Evolutionary conservation across 2,329 filamentous ascomycete species (phyloP), one percentile per base, ranked within the genome.

Genomic region (Cadophora sp.): DNA sequence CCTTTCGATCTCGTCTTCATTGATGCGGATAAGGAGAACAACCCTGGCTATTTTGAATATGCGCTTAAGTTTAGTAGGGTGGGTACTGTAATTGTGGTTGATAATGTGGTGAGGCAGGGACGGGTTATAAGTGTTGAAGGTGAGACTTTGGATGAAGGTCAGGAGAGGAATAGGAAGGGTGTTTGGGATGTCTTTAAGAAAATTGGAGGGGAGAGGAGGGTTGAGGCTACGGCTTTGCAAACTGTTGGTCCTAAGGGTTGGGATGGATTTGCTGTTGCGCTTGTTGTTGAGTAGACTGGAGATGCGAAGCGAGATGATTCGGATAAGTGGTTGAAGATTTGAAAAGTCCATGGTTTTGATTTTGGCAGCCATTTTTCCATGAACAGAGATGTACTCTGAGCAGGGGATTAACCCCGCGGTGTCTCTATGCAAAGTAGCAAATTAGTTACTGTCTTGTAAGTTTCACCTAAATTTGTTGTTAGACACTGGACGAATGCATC

Each of bases 1-100:
- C 81, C 83, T 8, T 86, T 84, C 71, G 84, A 86, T 75, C 73
- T 85, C 60, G 79, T 85, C 72, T 86, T 86, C 73, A 79, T 86
- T 68, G 84, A 86, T 69, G 84, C 83, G 22, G 79, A 86, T 67
- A 86, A 86, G 76, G 76, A 79, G 0, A 82, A 81, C 14, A 85
- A 86, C 74, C 78, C 80, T 0, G 72, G 69, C 3, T 86, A 86
- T 72, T 77, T 85, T 50, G 72, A 77, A 2, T 70, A 68, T 14
- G 27, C 73, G 2, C 39, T 71, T 16, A 79, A 83, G 11, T 79
- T 87, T 39, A 78, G 86, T 41, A 79, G 81, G 0, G 75, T 79
- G 16, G 83, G 82, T 3, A 85, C 83, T 0, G 76, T 87, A 66
- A 82, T 87, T 69, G 77, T 86, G n/a, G 83, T 82, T 0, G 85